Percentiles rank a stretch among this genome's conserved stretches.
phyloP scores from a whole-genome alignment of 257 asterid species.

The Osmanthus fragrans region DNA sequence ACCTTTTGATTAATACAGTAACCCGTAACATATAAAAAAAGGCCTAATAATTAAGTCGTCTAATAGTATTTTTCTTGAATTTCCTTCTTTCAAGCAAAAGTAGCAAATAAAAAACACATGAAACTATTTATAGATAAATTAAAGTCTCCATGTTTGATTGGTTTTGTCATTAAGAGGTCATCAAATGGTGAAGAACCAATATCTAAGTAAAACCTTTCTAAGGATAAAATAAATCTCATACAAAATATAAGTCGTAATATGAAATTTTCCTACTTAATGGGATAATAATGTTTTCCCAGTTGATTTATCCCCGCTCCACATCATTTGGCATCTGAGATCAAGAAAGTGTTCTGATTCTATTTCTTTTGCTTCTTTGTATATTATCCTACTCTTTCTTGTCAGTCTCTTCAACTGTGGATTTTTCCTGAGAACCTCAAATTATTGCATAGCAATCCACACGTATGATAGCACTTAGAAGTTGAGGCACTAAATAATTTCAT shows the following conservation, averaged over 20 bases:
- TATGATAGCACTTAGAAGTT: neutral
- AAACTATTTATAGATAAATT: too few relatives aligned
- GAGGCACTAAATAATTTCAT: neutral
- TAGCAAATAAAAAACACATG: too few relatives aligned
- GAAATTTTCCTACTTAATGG: neutral
- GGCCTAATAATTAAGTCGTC: too few relatives aligned
- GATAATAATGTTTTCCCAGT: neutral
- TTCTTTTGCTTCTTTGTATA: neutral
- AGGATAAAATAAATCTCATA: too few relatives aligned
- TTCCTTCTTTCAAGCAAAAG: too few relatives aligned
- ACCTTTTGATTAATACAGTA: too few relatives aligned
- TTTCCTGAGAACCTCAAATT: neutral
- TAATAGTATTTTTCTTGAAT: too few relatives aligned
- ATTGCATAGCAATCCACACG: neutral
- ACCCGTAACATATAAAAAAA: too few relatives aligned
- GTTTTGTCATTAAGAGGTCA: too few relatives aligned
- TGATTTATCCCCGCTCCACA: neutral
- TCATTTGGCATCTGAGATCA: neutral
- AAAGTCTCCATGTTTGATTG: too few relatives aligned
- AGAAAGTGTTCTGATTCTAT: neutral
- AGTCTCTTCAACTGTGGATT: constrained; percentile 11
- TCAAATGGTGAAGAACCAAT: too few relatives aligned
- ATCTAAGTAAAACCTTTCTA: too few relatives aligned
- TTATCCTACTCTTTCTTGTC: constrained; percentile 13
- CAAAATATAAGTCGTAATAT: neutral